A percentile compares a stretch with the other conserved stretches of the same genome.
Evolutionary conservation across 371 early-diverging fungal species (phyloP).

Genomic region (Lichtheimia ornata): DNA sequence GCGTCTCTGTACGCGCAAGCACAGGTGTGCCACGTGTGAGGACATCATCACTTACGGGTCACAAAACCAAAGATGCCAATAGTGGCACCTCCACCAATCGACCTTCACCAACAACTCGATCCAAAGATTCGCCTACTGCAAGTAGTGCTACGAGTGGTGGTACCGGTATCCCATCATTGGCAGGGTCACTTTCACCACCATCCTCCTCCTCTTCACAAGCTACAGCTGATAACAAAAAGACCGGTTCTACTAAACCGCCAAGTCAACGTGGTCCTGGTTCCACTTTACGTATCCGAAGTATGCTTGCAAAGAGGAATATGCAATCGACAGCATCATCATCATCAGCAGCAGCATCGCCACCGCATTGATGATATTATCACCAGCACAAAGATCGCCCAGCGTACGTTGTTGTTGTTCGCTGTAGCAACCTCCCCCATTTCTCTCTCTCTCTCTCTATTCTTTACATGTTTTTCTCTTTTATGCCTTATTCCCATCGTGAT

Average conservation of each 20-base stretch:
- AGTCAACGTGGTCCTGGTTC: slow-evolving; percentile 43
- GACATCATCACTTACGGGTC: slow-evolving; percentile 23
- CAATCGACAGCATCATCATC: no score
- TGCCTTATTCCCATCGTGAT: no score
- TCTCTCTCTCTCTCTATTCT: background rate
- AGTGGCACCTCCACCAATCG: background rate
- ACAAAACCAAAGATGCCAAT: slow-evolving; percentile 10
- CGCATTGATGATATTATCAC: no score
- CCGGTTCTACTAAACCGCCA: slow-evolving; percentile 13
- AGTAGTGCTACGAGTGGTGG: no score
- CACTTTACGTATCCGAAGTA: slow-evolving; percentile 41
- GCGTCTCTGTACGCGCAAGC: slow-evolving; percentile 15
- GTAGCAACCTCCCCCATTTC: no score
- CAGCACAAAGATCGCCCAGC: no score
- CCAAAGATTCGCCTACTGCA: slow-evolving; percentile 10
- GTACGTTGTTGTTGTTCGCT: no score
- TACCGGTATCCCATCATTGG: slow-evolving; percentile 3
- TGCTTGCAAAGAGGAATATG: slow-evolving; percentile 37
- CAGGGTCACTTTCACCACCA: background rate
- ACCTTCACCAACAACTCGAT: background rate
- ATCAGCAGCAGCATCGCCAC: no score
- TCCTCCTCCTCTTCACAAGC: slow-evolving; percentile 1
- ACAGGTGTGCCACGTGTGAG: slow-evolving; percentile 24
- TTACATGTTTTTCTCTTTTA: no score
- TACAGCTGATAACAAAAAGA: slow-evolving; percentile 7